Evolutionary conservation across 2,329 filamentous ascomycete genomes (phyloP).

Genomic region (Xylaria sp.): DNA sequence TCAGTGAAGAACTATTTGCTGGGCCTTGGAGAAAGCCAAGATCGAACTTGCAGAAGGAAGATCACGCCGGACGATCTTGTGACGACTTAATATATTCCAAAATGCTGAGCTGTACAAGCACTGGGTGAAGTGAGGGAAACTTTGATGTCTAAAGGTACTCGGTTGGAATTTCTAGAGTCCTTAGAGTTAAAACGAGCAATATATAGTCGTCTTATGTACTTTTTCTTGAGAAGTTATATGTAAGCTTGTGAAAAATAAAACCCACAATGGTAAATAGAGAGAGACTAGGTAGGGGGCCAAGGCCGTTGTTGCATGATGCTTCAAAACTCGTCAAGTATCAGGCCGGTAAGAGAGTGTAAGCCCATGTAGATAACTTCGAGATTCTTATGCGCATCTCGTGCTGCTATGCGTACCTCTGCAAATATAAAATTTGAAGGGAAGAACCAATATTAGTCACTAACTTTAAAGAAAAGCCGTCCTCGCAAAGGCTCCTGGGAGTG

Average conservation of each 20-base stretch:
- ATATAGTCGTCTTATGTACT: neutral
- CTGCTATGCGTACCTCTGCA: neutral
- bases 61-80: neutral
- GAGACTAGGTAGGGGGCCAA: neutral
- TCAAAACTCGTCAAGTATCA: constrained; percentile 21
- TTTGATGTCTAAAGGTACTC: neutral
- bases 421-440: neutral
- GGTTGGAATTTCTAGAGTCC: neutral
- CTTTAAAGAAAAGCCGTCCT: too few relatives aligned
- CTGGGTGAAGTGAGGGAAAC: too few relatives aligned
- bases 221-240: neutral
- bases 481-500: too few relatives aligned
- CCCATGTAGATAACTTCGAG: neutral
- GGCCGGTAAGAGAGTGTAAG: neutral
- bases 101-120: too few relatives aligned
- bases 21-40: neutral
- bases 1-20: neutral
- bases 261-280: neutral
- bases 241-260: neutral
- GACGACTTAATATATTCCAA: neutral
- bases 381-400: constrained; percentile 4
- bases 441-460: too few relatives aligned
- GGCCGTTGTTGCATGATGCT: constrained; percentile 23
- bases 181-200: too few relatives aligned
- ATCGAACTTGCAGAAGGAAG: neutral